Base-by-base conservation (phyloP, 2,329 filamentous ascomycete genomes). In the Fusarium anthophilum region DNA sequence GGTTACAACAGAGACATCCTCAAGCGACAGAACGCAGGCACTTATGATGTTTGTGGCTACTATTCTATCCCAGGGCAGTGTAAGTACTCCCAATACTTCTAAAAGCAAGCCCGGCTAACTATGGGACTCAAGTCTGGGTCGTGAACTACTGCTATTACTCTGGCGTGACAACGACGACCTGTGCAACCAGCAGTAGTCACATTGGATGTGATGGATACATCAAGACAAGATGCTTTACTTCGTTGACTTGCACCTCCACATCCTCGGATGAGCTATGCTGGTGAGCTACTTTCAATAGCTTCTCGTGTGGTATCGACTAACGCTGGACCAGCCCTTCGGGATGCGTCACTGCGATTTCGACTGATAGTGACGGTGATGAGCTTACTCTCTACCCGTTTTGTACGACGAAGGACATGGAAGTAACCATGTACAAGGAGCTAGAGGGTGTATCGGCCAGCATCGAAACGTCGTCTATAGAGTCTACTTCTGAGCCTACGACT, bases 251-350 rank as follows among this genome's bases (percentile, higher is more conserved):
- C 5, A 15, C 14, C 12, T 24, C 22, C 3, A 13, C n/a, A 1
- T 15, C 17, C 5, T 45, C 54, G 10, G 12, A 57, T 20, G 54
- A 57, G n/a, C 22, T 44, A 26, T 45, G 28, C 26, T 45, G 54
- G 54, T 45, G n/a, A 7, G 28, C 6, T 3, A 22, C 2, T 26
- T 1, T 5, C n/a, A 6, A 44, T 20, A 15, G 10, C 0, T 12
- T 18, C 6, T 18, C 5, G 22, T 20, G 9, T 17, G 4, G 2
- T 2, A 7, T 8, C 30, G 6, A 6, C 39, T 57, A 17, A 57
- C 39, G 7, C 18, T 17, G 1, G 11, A 12, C 12, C 8, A 57
- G 39, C n/a, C 2, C 26, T n/a, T 17, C 39, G 12, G 54, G 38
- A 35, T 57, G 39, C 15, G 22, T 45, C 22, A 57, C 54, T 35